Percentiles rank a stretch among this genome's conserved stretches.
Conservation (phyloP, 2,329 filamentous ascomycete species). For the Phialemoniopsis sp. region DNA sequence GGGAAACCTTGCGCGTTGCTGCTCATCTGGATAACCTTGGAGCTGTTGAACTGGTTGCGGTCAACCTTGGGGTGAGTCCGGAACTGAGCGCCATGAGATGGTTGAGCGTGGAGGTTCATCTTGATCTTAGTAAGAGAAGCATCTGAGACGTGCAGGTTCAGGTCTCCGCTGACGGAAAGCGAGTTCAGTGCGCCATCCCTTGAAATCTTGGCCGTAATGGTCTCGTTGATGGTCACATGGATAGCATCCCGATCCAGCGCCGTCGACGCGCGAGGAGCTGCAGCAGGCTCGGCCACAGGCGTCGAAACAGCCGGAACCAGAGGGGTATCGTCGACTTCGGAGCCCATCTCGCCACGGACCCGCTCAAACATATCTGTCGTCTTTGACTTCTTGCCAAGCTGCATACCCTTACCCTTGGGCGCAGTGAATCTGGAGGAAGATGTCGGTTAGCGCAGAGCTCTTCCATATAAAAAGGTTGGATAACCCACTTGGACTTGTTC, state of each 20-base stretch:
- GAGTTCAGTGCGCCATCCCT: conserved; percentile 84
- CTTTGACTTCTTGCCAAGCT: conserved; percentile 98
- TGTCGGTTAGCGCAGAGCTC: conserved; percentile 3
- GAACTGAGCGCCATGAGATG: conserved; percentile 84
- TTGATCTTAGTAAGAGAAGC: conserved; percentile 87
- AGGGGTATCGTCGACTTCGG: conserved; percentile 74
- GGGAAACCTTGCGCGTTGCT: conserved; percentile 88
- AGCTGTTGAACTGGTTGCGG: conserved; percentile 76
- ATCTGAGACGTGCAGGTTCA: conserved; percentile 87
- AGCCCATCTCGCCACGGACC: conserved; percentile 86
- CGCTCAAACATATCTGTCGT: conserved; percentile 96
- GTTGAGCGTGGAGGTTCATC: conserved; percentile 70
- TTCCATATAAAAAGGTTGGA: not conserved
- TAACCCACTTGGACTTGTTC: conserved; percentile 83
- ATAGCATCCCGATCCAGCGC: conserved; percentile 78
- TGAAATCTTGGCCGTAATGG: conserved; percentile 85
- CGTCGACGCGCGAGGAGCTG: conserved; percentile 55
- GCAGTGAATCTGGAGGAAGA: conserved; percentile 47
- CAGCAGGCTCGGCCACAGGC: conserved; percentile 46
- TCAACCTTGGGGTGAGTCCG: conserved; percentile 97
- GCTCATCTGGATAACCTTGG: conserved; percentile 83
- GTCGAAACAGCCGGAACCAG: conserved; percentile 58
- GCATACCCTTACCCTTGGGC: conserved; percentile 95
- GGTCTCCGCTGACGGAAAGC: conserved; percentile 85
- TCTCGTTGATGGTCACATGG: conserved; percentile 81